A percentile compares a stretch with the other conserved stretches of the same genome.
These are phyloP conservation scores for Didymella exigua DNA, from an alignment of 2,329 filamentous ascomycete species.

Conservation along the genomic window DNA sequence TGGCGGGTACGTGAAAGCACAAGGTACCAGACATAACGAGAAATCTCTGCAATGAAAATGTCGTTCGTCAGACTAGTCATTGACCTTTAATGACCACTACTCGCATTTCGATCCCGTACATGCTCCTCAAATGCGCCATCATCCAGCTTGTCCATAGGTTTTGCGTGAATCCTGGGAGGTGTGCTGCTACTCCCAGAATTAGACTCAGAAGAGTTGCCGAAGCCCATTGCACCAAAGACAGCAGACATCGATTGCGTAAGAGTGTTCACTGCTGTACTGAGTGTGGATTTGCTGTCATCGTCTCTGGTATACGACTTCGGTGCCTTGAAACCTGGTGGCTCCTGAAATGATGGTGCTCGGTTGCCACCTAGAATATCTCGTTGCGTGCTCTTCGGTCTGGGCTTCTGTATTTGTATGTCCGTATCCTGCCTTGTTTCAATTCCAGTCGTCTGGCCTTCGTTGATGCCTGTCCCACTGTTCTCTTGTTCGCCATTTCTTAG, in stretches of 20 bases:
- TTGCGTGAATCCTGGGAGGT: slow-evolving; percentile 17
- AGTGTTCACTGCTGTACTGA: background rate
- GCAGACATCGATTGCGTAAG: slow-evolving; percentile 38
- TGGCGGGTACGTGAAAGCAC: too few species aligned
- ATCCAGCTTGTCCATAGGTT: slow-evolving; percentile 34
- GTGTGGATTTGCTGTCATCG: background rate
- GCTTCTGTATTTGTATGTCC: background rate
- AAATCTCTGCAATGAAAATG: too few species aligned
- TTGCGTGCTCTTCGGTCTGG: slow-evolving; percentile 1
- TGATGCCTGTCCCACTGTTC: background rate
- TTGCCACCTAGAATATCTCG: slow-evolving; percentile 8
- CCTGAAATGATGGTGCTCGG: slow-evolving; percentile 5
- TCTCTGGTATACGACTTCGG: slow-evolving; percentile 7
- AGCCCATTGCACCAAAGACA: slow-evolving; percentile 38
- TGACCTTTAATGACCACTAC: background rate
- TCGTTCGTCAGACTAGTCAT: too few species aligned
- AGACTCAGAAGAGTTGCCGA: slow-evolving; percentile 28
- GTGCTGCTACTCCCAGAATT: background rate
- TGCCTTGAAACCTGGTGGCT: slow-evolving; percentile 6
- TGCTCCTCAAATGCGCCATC: slow-evolving; percentile 30
- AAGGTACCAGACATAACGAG: too few species aligned
- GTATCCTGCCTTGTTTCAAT: background rate
- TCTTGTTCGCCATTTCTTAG: slow-evolving; percentile 24
- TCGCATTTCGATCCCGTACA: slow-evolving; percentile 28
- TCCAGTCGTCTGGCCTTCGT: background rate